phyloP scores from a whole-genome alignment of 2,329 filamentous ascomycete genomes.

The Aspergillus viridinutans region DNA sequence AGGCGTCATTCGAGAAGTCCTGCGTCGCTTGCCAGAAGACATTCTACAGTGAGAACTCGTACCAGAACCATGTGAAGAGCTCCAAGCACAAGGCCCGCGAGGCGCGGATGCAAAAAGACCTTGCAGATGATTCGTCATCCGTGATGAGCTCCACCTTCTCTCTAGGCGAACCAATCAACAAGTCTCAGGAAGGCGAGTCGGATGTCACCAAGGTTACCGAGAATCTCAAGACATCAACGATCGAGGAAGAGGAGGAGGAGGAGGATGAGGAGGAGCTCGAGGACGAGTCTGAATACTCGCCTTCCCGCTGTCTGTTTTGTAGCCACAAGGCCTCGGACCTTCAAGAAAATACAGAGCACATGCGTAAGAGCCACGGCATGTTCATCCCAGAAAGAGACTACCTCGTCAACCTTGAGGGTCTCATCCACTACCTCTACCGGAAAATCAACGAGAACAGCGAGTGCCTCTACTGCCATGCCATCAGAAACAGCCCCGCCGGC shows the following conservation, averaged over 20 bases:
- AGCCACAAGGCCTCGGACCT: constrained; percentile 75
- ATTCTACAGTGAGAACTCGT: constrained; percentile 96
- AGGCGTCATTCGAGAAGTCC: constrained; percentile 79
- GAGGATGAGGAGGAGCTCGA: constrained; percentile 43
- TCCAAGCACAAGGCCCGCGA: constrained; percentile 78
- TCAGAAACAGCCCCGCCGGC: constrained; percentile 71
- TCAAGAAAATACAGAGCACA: constrained; percentile 75
- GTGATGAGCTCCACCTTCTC: constrained; percentile 90
- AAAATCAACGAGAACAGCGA: constrained; percentile 77
- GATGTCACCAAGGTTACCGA: constrained; percentile 76
- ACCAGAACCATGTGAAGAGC: constrained; percentile 84
- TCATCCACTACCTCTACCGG: constrained; percentile 71
- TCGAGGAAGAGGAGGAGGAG: constrained; percentile 50
- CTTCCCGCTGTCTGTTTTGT: constrained; percentile 77
- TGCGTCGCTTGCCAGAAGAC: constrained; percentile 84
- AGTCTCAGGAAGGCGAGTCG: constrained; percentile 60
- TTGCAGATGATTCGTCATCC: constrained; percentile 67
- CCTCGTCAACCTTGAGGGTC: constrained; percentile 73
- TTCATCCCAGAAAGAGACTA: constrained; percentile 90
- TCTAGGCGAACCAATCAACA: constrained; percentile 69
- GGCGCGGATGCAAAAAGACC: constrained; percentile 45
- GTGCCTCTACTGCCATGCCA: constrained; percentile 83
- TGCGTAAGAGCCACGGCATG: constrained; percentile 90
- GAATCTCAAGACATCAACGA: constrained; percentile 63
- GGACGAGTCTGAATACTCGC: constrained; percentile 40